Base-by-base conservation (phyloP, 176 grass and related monocot species). In the Neostapfia colusana region DNA sequence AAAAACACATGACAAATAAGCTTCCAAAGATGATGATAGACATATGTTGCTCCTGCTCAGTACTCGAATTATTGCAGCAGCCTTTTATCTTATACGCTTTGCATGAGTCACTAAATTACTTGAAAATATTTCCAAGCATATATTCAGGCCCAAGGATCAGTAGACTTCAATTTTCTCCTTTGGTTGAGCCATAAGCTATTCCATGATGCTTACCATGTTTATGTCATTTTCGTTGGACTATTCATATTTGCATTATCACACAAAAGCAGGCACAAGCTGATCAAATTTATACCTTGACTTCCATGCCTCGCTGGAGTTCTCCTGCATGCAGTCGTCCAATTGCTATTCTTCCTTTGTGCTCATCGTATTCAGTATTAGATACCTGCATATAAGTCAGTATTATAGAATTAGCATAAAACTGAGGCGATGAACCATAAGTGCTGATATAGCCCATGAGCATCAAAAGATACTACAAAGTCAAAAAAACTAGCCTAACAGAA, bases 271-370 rank as follows among this genome's bases (percentile, higher is more conserved):
- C 25, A 72, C 9, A 54, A 80, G 65, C 53, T 82, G 28, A 77
- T 45, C 27, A 79, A 26, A 82, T 76, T 79, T 26, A 23, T 83
- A 97, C 95, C 86, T 93, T 97, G 49, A 97, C 91, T 77, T 97
- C 95, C 86, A 92, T 89, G 82, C 91, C 89, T 85, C 82, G 86
- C 79, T 81, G 72, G 42, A 97, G 81, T 57, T 87, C 86, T 65
- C 95, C 95, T 61, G 91, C 95, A 87, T 97, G 95, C 76, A 97
- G 77, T 71, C 91, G n/a, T n/a, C n/a, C n/a, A n/a, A n/a, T n/a
- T n/a, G n/a, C n/a, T n/a, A n/a, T n/a, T n/a, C n/a, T n/a, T 68
- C 95, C 95, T 88, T 97, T 97, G 82, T 97, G 95, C 27, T 93
- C 95, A 83, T 97, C 95, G 71, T 97, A 97, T 70, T 97, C 95